Base-by-base conservation (phyloP, 1,139 yeast species). In the Geotrichum cucujoidarum region DNA sequence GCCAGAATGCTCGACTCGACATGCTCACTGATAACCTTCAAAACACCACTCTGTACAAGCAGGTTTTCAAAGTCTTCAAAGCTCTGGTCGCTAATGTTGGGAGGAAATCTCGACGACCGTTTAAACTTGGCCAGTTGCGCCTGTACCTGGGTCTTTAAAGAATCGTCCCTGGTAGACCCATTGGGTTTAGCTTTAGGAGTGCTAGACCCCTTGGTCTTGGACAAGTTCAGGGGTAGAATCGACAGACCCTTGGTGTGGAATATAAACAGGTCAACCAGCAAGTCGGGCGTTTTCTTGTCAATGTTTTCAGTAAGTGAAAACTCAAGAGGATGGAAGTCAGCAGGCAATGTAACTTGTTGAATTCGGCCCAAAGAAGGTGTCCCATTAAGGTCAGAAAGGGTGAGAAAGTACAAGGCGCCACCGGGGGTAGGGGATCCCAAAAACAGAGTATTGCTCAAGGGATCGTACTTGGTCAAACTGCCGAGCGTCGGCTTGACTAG, bases 211-310 rank as follows among this genome's bases (percentile, higher is more conserved):
- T 24, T 6, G 6, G 8, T 10, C 8, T 24, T 24, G 6, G 27
- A 24, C 27, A 24, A 10, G 27, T 24, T 34, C 14, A 48, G 45
- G 1, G 51, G 48, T 8, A 44, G 36, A 40, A 48, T 48, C 10
- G 48, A 40, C 30, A 48, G 16, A 14, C 51, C 51, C 16, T 40
- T 44, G 20, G 51, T 43, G 29, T 48, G 51, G 18, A 43, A 48
- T 22, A 40, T 40, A 35, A 43, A 48, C 7, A 48, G 43, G 37
- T 48, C 51, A 10, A 48, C 45, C 33, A 40, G 40, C 11, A 29
- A 24, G 13, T 31, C 21, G 8, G 22, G 18, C 11, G 25, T 16
- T 17, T 21, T 18, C 5, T 16, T 25, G 8, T 44, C 40, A 25
- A 42, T 39, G 24, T 33, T 42, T 27, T 32, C 32, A 3, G 43